Evolutionary conservation across 2,329 filamentous ascomycete genomes (phyloP), one percentile per base, ranked within the genome.

Genomic region (Aureobasidium lini): DNA sequence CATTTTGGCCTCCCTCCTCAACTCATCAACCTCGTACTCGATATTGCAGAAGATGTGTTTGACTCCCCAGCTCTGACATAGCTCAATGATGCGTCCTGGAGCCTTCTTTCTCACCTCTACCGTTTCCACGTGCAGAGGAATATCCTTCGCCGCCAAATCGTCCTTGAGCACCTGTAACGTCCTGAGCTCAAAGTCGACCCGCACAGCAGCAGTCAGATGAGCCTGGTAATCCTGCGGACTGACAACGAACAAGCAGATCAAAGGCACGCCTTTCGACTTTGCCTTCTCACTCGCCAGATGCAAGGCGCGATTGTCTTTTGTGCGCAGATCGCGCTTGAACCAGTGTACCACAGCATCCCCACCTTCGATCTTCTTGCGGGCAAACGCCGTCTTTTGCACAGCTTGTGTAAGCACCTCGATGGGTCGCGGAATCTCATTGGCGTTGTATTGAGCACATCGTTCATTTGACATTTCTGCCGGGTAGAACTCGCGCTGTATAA

Each of bases 1-100:
- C 67, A 95, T 73, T 31, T 77, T 77, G 1, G 85, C 84, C 66
- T 96, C 92, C 6, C 91, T 80, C 44, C 91, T 79, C 60, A 96
- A 73, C 73, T 96, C 92, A 68, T 96, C 92, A 0, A 95, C 90
- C 71, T 96, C 92, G 67, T 95, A 96, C 70, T 96, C 91, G 60
- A 91, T 84, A 68, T 95, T 96, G 49, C 88, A 85, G 67, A 85
- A 95, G 2, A 96, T 64, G 66, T 94, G 88, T 50, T 79, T 86
- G 0, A 84, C 87, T 0, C 82, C 83, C 90, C 90, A 96, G 62
- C 84, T 76, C 32, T 83, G 75, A 70, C 88, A 82, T 42, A 92
- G 75, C 54, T 85, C 80, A 1, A 88, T 65, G 9, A 96, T 77
- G 4, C 84, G 77, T 1, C 70, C 71, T 0, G 85, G 81, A 0